Base-by-base conservation (phyloP, 495 filamentous ascomycete genomes). In the Aspergillus egyptiacus region DNA sequence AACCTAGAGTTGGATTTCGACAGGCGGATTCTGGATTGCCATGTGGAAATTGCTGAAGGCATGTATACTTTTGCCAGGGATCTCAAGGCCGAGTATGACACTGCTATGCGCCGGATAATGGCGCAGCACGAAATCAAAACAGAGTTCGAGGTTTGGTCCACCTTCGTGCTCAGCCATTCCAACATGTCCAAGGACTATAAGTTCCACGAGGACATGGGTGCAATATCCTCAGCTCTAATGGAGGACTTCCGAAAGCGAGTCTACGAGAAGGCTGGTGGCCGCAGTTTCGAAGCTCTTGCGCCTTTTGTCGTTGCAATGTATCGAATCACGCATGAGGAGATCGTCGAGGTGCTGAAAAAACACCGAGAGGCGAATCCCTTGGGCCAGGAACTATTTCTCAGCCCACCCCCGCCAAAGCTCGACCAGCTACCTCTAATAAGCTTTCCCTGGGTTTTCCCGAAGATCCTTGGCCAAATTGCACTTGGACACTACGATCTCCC, bases 131-230 rank as follows among this genome's bases (percentile, higher is more conserved):
- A 84, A 25, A 87, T 97, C 41, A 68, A 68, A 11, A 95, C 87
- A 10, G 93, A 99, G 58, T 96, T 95, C 43, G 94, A 99, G 64
- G 75, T 91, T 2, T 95, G 81, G 81, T 84, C 89, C 0, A 81
- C 83, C 2, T 97, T 96, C 59, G 80, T 91, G 2, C 69, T 97
- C 31, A 72, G 74, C 7, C 87, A 87, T 55, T 81, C 82, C 7
- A 70, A 73, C 4, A 73, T 79, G 15, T 75, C 72, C 20, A 76
- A 77, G 9, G 86, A 90, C 48, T 97, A 94, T 68, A 95, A 89
- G 51, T 77, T 93, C 46, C 83, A 89, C 31, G 91, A 97, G 61
- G 83, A 84, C 14, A 78, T 96, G 15, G 87, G 82, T 0, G 65
- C 68, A 2, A 77, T 89, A n/a, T 72, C 84, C 0, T 60, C 65